phyloP scores from a whole-genome alignment of 331 rosid genomes.

The Acacia pycnantha region DNA sequence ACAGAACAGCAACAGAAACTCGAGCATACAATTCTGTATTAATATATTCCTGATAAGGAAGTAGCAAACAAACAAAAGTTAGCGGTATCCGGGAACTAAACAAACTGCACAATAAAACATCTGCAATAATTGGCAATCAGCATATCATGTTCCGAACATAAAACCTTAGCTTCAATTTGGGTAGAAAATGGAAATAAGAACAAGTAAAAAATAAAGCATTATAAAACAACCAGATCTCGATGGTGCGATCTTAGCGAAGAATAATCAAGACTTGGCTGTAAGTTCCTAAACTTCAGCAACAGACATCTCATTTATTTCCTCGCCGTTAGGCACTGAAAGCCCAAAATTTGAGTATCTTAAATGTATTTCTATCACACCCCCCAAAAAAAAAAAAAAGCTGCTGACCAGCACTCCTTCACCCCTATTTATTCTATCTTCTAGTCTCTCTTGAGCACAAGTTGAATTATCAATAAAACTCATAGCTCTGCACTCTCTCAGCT shows the following conservation, averaged over 20 bases:
- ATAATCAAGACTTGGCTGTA: not conserved
- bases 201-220: not conserved
- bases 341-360: not conserved
- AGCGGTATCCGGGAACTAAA: not conserved
- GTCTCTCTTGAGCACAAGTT: not conserved
- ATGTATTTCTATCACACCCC: not conserved
- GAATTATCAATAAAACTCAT: not conserved
- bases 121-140: not conserved
- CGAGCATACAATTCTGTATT: slow-evolving; percentile 98
- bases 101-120: not conserved
- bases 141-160: not conserved
- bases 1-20: slow-evolving; percentile 89
- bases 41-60: slow-evolving; percentile 70
- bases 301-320: not conserved
- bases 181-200: not conserved
- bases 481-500: not conserved
- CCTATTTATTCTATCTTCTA: not conserved
- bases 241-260: not conserved
- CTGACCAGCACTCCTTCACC: not conserved
- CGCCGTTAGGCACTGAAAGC: not conserved
- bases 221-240: not conserved
- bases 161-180: not conserved
- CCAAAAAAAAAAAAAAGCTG: not conserved
- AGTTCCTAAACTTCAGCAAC: not conserved
- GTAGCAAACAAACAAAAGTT: not conserved